phyloP scores from a whole-genome alignment of 2,329 filamentous ascomycete genomes.

The Curvularia hawaiiensis region DNA sequence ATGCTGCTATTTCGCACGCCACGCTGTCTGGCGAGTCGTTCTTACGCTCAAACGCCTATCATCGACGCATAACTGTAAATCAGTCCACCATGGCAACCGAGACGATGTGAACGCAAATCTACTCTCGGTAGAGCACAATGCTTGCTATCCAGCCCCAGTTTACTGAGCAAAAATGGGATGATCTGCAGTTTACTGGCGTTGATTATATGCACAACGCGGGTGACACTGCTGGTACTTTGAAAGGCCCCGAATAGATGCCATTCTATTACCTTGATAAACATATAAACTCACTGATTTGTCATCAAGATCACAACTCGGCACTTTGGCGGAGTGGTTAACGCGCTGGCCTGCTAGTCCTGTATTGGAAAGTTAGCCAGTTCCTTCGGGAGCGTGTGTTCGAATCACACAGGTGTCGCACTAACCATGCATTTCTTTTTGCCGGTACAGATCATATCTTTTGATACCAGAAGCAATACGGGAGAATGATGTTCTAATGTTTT shows the following conservation, averaged over 20 bases:
- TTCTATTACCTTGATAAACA: background rate
- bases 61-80: background rate
- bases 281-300: background rate
- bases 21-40: background rate
- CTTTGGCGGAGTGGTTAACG: conserved; percentile 31
- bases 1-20: background rate
- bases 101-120: background rate
- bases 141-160: background rate
- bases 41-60: background rate
- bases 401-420: conserved; percentile 34
- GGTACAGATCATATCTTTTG: no score
- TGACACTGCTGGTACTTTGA: background rate
- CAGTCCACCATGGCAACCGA: background rate
- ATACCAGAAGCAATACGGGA: background rate
- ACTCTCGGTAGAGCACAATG: background rate
- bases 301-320: conserved; percentile 8
- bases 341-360: conserved; percentile 33
- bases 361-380: conserved; percentile 30
- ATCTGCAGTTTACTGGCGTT: background rate
- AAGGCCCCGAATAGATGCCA: background rate
- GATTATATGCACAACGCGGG: background rate
- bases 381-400: conserved; percentile 38
- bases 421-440: conserved; percentile 13
- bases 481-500: background rate
- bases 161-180: background rate